Evolutionary conservation across 2,329 filamentous ascomycete species (phyloP).

Genomic region (Lasiodiplodia sp.): DNA sequence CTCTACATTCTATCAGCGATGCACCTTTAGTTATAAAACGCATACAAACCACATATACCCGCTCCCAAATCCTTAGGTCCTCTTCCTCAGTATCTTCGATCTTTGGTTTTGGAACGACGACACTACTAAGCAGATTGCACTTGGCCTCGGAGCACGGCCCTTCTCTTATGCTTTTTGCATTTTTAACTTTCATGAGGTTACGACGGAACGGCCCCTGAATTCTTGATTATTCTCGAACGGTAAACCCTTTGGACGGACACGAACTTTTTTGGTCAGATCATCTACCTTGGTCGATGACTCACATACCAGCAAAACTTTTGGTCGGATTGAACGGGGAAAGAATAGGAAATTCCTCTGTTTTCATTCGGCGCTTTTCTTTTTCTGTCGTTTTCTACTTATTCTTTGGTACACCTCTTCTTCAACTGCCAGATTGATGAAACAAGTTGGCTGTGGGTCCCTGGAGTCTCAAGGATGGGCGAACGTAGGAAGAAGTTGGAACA

Average conservation of each 20-base stretch:
- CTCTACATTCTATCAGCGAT: neutral
- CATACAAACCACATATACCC: conserved; percentile 25
- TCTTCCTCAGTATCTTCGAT: neutral
- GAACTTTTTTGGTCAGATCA: conserved; percentile 14
- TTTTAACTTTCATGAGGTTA: conserved; percentile 13
- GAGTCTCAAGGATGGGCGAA: neutral
- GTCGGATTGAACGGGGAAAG: conserved; percentile 26
- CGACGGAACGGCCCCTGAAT: conserved; percentile 16
- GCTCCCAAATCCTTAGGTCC: conserved; percentile 4
- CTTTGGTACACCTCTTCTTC: neutral
- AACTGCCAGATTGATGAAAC: neutral
- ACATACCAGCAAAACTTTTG: conserved; percentile 2
- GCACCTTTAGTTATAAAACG: neutral
- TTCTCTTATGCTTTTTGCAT: neutral
- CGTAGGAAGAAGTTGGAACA: neutral
- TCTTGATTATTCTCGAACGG: conserved; percentile 15
- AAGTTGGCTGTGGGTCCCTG: neutral
- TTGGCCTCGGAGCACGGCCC: conserved; percentile 20
- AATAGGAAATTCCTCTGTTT: conserved; percentile 15
- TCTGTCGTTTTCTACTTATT: neutral
- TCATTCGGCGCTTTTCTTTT: conserved; percentile 9
- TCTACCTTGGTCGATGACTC: conserved; percentile 12
- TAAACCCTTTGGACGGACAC: conserved; percentile 11
- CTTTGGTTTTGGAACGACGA: neutral
- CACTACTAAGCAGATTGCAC: conserved; percentile 6